Percentiles rank a stretch among this genome's conserved stretches.
phyloP scores from a whole-genome alignment of 2,329 filamentous ascomycete genomes.

The Colletotrichum incanum region DNA sequence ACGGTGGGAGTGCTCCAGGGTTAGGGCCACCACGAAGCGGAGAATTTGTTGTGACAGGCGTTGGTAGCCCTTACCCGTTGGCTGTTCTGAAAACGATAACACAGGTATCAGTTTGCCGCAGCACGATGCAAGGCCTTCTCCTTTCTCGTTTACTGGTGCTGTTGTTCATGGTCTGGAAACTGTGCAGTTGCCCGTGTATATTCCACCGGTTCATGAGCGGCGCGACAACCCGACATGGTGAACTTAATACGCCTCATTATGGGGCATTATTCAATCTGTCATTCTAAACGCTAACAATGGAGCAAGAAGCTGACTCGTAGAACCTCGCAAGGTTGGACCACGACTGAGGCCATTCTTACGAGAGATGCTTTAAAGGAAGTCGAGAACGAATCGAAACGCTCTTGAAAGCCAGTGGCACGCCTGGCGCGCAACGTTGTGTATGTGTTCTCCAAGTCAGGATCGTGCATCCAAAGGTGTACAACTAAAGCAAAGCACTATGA shows the following conservation, averaged over 20 bases:
- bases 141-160: not conserved
- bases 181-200: not conserved
- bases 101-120: slow-evolving; percentile 1
- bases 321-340: not conserved
- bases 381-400: not conserved
- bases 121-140: not conserved
- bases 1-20: slow-evolving; percentile 14
- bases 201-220: not conserved
- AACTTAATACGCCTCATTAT: not conserved
- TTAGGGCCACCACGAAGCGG: slow-evolving; percentile 23
- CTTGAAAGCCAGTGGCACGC: not conserved
- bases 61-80: not conserved
- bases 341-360: not conserved
- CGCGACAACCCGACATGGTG: not conserved
- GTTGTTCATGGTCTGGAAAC: not conserved
- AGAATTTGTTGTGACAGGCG: slow-evolving; percentile 3
- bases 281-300: not conserved
- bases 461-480: not conserved
- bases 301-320: not conserved
- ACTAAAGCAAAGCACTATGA: not conserved
- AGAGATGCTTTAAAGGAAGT: not conserved
- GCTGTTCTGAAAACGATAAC: not conserved
- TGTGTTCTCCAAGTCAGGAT: not conserved
- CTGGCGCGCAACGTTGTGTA: not conserved
- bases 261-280: not conserved